phyloP scores from a whole-genome alignment of 2,329 filamentous ascomycete genomes.

The Zymoseptoria passerinii region DNA sequence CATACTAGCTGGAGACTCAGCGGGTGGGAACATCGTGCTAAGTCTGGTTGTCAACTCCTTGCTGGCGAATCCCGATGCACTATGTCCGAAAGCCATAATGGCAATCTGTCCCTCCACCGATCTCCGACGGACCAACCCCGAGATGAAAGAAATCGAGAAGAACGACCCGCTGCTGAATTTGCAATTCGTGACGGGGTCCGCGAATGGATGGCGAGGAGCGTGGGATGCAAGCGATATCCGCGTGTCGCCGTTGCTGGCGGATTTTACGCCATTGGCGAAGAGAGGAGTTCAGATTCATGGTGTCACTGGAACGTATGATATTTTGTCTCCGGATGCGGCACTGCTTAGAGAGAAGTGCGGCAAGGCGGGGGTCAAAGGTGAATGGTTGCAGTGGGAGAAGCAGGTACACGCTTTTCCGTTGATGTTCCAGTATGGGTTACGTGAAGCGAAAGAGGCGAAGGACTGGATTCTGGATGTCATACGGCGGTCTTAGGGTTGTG shows the following conservation, averaged over 20 bases:
- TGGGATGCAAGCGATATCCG: conserved; percentile 38
- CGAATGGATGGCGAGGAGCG: conserved; percentile 35
- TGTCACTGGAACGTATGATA: conserved; percentile 45
- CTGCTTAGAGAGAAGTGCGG: conserved; percentile 41
- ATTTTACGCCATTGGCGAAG: conserved; percentile 33
- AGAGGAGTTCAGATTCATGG: conserved; percentile 44
- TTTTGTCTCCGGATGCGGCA: conserved; percentile 46
- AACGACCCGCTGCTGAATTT: conserved; percentile 42
- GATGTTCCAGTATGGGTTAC: conserved; percentile 41
- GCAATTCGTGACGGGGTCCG: conserved; percentile 35
- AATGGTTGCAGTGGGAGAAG: conserved; percentile 52
- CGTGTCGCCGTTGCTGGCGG: conserved; percentile 43
- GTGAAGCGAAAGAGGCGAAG: conserved; percentile 40
- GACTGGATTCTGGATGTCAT: conserved; percentile 39
- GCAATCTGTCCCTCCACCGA: conserved; percentile 45
- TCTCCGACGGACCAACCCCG: conserved; percentile 39
- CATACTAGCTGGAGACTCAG: conserved; percentile 47
- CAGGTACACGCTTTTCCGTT: conserved; percentile 55
- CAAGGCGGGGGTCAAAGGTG: conserved; percentile 38
- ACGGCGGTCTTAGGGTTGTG: conserved; percentile 6
- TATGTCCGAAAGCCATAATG: conserved; percentile 33
- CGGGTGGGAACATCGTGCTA: conserved; percentile 48
- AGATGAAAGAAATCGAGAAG: conserved; percentile 34
- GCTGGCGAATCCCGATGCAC: conserved; percentile 22
- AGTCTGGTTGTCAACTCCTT: conserved; percentile 34